phyloP scores from a whole-genome alignment of 805 yeast species.

The Tetrapisispora taiwanensis region DNA sequence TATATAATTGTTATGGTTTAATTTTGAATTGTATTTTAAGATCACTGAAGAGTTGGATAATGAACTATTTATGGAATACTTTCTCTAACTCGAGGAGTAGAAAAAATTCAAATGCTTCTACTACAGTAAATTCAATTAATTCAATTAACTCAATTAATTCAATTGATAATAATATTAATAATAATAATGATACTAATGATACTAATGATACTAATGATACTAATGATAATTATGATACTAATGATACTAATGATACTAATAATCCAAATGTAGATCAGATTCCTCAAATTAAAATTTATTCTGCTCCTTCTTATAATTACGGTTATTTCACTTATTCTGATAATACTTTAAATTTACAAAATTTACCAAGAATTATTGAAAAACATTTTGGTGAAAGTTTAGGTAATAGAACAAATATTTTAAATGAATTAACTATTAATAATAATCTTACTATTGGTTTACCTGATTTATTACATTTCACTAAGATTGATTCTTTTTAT shows the following conservation, averaged over 20 bases:
- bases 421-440: slow-evolving; percentile 10
- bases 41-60: background rate
- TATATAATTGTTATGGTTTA: no score
- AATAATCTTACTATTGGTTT: slow-evolving; percentile 50
- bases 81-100: background rate
- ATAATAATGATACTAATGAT: no score
- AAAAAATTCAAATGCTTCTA: background rate
- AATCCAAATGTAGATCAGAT: no score
- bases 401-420: slow-evolving; percentile 17
- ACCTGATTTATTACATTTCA: slow-evolving; percentile 50
- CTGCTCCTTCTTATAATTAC: background rate
- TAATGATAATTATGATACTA: background rate
- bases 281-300: background rate
- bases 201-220: no score
- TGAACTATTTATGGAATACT: background rate
- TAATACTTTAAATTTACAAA: slow-evolving; percentile 5
- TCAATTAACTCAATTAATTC: no score
- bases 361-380: slow-evolving; percentile 24
- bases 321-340: background rate
- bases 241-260: no score
- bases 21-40: no score
- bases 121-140: background rate
- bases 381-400: slow-evolving; percentile 25
- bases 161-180: no score
- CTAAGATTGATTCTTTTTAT: slow-evolving; percentile 34